A percentile compares a stretch with the other conserved stretches of the same genome.
These are phyloP conservation scores for Albatrellus ellisii DNA, from an alignment of 768 basidiomycete species.

Conservation along the genomic window DNA sequence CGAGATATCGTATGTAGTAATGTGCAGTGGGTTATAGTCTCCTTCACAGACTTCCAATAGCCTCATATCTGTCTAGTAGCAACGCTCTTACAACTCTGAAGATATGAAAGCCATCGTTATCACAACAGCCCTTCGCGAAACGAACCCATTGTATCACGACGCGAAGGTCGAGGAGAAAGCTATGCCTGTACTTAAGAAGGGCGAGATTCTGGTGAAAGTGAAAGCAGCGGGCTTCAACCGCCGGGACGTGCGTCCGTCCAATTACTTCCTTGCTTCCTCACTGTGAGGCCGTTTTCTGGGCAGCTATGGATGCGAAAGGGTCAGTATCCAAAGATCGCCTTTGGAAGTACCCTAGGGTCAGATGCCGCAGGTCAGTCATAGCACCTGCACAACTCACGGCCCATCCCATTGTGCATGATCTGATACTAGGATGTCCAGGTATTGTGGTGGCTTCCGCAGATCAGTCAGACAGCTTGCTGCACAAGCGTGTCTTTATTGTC, in stretches of 20 bases:
- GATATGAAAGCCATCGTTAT: constrained; percentile 35
- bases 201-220: constrained; percentile 55
- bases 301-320: constrained; percentile 69
- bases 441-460: constrained; percentile 46
- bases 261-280: background rate
- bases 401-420: background rate
- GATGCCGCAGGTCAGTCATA: constrained; percentile 54
- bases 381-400: background rate
- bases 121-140: no score
- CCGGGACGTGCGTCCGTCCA: constrained; percentile 28
- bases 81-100: no score
- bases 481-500: constrained; percentile 58
- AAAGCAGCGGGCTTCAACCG: constrained; percentile 67
- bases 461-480: constrained; percentile 39
- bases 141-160: constrained; percentile 40
- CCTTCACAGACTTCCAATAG: no score
- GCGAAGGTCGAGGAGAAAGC: constrained; percentile 36
- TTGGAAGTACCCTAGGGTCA: constrained; percentile 50
- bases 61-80: no score
- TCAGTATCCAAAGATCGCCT: constrained; percentile 46
- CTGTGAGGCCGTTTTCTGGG: background rate
- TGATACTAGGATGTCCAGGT: constrained; percentile 25
- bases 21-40: no score
- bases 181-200: constrained; percentile 36
- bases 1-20: no score